A percentile compares a stretch with the other conserved stretches of the same genome.
phyloP scores from a whole-genome alignment of 1,284 basidiomycete genomes.

The Ceratobasidium sp. region DNA sequence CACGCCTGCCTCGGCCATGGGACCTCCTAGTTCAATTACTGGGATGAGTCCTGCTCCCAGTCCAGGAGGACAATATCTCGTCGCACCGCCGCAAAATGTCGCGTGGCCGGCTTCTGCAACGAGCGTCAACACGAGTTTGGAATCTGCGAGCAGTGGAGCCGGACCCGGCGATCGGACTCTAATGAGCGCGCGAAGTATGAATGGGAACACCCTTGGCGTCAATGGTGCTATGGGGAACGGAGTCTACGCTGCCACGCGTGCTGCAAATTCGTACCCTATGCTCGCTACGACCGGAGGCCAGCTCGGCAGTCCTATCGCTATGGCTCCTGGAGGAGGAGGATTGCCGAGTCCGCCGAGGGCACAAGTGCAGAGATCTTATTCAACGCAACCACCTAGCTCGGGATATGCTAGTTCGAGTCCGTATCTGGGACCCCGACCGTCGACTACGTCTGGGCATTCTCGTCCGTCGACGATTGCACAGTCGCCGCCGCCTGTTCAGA shows the following conservation, averaged over 20 bases:
- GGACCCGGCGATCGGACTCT: not conserved
- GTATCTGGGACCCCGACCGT: constrained; percentile 12
- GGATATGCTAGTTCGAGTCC: constrained; percentile 1
- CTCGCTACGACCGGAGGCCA: not conserved
- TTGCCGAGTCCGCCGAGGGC: not conserved
- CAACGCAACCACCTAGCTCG: not conserved
- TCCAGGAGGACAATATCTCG: not conserved
- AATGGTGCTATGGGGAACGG: constrained; percentile 2
- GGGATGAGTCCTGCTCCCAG: not conserved
- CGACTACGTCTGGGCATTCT: constrained; percentile 11
- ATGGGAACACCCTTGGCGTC: not conserved
- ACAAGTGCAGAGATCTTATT: constrained; percentile 24
- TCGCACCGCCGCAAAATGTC: not conserved
- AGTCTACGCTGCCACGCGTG: constrained; percentile 19
- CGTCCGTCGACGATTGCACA: not conserved
- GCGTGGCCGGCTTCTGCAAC: not conserved
- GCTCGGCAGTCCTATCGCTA: constrained; percentile 50
- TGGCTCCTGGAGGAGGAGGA: constrained; percentile 12
- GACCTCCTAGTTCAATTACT: not conserved
- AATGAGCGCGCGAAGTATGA: no score
- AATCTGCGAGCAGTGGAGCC: not conserved
- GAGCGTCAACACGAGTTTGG: not conserved
- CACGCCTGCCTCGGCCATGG: no score
- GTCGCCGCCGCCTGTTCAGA: constrained; percentile 8
- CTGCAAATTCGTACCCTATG: constrained; percentile 30